These are phyloP conservation scores for Lactifluus subvellereus DNA, from an alignment of 768 basidiomycete genomes.

Conservation along the genomic window DNA sequence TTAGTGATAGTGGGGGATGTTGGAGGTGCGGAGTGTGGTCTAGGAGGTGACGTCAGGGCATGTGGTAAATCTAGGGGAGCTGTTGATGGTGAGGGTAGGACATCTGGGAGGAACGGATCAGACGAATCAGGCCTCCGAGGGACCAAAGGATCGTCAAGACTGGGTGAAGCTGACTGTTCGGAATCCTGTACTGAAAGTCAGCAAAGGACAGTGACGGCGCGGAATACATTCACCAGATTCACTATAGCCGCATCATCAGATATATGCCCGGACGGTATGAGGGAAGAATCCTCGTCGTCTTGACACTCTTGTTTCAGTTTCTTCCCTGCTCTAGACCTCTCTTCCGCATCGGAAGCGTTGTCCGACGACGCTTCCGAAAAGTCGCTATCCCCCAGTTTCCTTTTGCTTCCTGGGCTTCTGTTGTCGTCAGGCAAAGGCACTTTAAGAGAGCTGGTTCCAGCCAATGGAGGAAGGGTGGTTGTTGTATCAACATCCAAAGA, in stretches of 20 bases:
- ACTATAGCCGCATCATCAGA: background rate
- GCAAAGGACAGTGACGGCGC: background rate
- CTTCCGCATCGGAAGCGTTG: background rate
- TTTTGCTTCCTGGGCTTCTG: constrained; percentile 5
- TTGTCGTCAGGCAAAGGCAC: background rate
- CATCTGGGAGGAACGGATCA: background rate
- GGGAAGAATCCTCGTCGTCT: background rate
- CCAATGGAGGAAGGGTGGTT: background rate
- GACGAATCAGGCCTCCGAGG: background rate
- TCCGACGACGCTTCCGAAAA: background rate
- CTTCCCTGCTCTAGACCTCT: background rate
- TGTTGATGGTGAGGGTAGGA: background rate
- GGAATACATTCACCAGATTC: background rate
- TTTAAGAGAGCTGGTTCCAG: background rate
- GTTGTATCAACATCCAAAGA: background rate
- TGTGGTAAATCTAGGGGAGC: background rate
- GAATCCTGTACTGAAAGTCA: constrained; percentile 1
- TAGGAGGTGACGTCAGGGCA: constrained; percentile 2
- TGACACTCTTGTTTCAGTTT: background rate
- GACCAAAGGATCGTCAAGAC: background rate
- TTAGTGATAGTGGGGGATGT: constrained; percentile 2
- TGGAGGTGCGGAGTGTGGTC: constrained; percentile 12
- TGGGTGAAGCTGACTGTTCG: background rate
- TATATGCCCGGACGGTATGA: background rate
- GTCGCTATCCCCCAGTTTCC: constrained; percentile 3